Evolutionary conservation across 2,329 filamentous ascomycete genomes (phyloP), one percentile per base, ranked within the genome.

Genomic region (Stagonosporopsis vannaccii): DNA sequence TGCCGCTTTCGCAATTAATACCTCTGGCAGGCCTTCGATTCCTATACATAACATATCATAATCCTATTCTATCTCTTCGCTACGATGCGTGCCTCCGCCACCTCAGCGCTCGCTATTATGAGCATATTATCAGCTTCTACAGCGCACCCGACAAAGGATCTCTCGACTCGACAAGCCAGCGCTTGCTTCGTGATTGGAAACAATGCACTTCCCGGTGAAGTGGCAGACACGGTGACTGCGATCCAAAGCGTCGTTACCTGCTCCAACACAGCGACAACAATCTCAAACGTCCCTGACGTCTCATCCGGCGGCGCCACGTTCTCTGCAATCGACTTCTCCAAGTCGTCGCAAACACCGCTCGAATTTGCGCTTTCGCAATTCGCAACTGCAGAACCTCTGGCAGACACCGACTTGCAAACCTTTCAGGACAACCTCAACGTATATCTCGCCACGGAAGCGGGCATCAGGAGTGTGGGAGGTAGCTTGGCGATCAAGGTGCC

Each of bases 381-480:
- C 70, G 80, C 81, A 12, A 86, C 85, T 15, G 76, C 78, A 0
- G 69, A 75, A 2, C 79, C 81, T 0, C 77, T 87, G 12, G 80
- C 82, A 6, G 60, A 67, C 59, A 80, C 78, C 37, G 76, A 86
- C 65, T 78, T 87, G 13, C 69, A 75, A 5, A 72, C 73, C 19
- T 86, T 87, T 74, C 77, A 85, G 68, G 75, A 84, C 64, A 68
- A 78, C 59, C 78, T 86, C 39, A 80, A 86, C 66, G 80, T 81
- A 9, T 87, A 87, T 65, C 73, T 83, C 3, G 85, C 85, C 0
- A 87, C 85, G 4, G 85, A 87, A 71, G 84, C 82, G 1, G 85
- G 83, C 1, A 76, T 87, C 44, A 77, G 85, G 19, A 83, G 81
- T 20, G 79, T 80, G 6, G 81, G 79, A 9, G 85, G 84, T 2